Base-by-base conservation (phyloP, 73 alveolate species). In the Stentor roeselii region DNA sequence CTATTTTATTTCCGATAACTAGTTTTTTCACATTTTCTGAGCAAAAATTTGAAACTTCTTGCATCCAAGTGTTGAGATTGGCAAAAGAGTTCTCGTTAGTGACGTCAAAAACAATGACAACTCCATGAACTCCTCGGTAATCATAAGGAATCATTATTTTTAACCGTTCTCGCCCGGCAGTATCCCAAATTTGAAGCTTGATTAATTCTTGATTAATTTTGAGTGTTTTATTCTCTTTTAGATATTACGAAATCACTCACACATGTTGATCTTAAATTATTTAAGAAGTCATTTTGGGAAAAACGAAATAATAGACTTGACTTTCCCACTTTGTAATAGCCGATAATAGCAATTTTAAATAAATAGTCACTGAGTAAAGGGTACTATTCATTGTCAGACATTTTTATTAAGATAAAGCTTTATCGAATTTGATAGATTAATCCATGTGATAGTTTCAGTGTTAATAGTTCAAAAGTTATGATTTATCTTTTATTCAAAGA, bases 71-170 rank as follows among this genome's bases (percentile, higher is more conserved):
- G 59, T 38, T 40, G n/a, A 87, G 76, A 75, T 84, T 84, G 37
- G 75, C 83, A 35, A 90, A 85, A 3, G 93, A 76, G 27, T 76
- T 59, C 3, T 67, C 82, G 37, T 85, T 88, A 14, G 93, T 88
- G 15, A 87, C 15, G 37, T 90, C 95, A 40, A 67, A 87, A 3
- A 85, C 91, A 11, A 90, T 74, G 32, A 91, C 36, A 42, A 87
- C 67, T n/a, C 86, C 90, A 50, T 75, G 82, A 2, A 90, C 87
- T 4, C 92, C 92, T 59, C 91, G 77, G 78, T 88, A 90, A 85
- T 88, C 87, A 2, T 91, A 83, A 35, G 38, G 32, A 30, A 88
- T 86, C 3, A 88, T 84, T 14, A 60, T 74, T 36, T 84, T 32
- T 75, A 75, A 84, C 3, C 88, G 75, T 59, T 60, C 87, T 61